Evolutionary conservation across 768 basidiomycete genomes (phyloP), one percentile per base, ranked within the genome.

Genomic region (Lentinus brumalis): DNA sequence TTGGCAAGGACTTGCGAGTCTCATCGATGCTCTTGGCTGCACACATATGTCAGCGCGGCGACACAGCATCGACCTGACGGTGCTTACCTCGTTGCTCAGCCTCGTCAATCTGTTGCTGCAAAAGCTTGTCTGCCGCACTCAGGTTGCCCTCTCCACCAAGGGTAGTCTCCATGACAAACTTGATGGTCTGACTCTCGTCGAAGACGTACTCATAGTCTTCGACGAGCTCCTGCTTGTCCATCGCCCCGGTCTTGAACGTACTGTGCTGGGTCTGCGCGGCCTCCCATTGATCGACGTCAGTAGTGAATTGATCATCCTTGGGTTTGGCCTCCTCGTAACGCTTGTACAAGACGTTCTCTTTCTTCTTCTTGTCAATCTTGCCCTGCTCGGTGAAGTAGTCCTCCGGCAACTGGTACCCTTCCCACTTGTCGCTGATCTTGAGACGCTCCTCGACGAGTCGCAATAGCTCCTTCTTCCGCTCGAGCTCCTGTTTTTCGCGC

Each of bases 311-410:
- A 71, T 94, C 94, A 62, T 94, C 94, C 72, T 93, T 91, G 0
- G 87, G 89, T 71, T 90, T 92, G 9, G 89, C 89, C 54, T 99
- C 97, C 69, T 97, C 92, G 70, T 99, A 98, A 41, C 97, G 93
- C 67, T 91, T 84, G 73, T 97, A 98, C 53, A 99, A 74, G 0
- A 91, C 95, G 65, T 89, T 89, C 71, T 94, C 86, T 71, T 97
- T 95, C 77, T 92, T 94, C 81, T 97, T 95, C 77, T 87, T 90
- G 82, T 98, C 96, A 61, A 99, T 94, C 77, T 96, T 97, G 31
- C 97, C 97, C 73, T 98, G 95, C 69, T 96, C 96, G 0, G 97
- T 99, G 67, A 98, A 83, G 72, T 99, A 99, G 74, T 98, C 97
- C 66, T 98, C 97, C 0, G 97, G 97, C 45, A 98, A 83, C 76